Evolutionary conservation across 108 stramenopile species (phyloP).

Genomic region (Cylindrotheca fusiformis): DNA sequence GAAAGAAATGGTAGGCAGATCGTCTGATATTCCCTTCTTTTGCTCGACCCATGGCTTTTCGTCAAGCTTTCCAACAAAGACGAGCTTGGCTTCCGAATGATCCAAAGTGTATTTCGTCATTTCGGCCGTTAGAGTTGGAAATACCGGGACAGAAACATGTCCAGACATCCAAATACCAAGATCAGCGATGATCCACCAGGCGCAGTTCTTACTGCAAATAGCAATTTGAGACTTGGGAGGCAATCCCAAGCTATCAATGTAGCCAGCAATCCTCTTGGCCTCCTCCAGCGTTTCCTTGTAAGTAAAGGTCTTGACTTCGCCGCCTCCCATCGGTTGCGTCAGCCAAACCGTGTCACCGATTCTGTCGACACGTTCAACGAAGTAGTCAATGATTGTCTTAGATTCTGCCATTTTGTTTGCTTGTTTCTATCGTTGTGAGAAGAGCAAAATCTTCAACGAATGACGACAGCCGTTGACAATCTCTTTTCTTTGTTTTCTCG

Average conservation of each 20-base stretch:
- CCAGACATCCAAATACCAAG: constrained; percentile 73
- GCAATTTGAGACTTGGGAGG: constrained; percentile 60
- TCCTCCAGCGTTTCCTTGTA: constrained; percentile 62
- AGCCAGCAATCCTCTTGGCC: constrained; percentile 66
- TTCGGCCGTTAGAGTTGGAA: constrained; percentile 71
- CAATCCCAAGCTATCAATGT: constrained; percentile 54
- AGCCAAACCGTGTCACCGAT: constrained; percentile 47
- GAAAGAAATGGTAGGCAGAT: constrained; percentile 52
- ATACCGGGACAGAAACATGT: constrained; percentile 64
- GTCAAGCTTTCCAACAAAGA: constrained; percentile 81
- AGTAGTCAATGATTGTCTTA: constrained; percentile 63
- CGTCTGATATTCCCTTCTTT: constrained; percentile 66
- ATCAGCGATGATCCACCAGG: constrained; percentile 80
- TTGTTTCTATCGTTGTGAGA: no score
- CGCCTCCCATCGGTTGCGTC: constrained; percentile 72
- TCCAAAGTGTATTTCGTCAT: constrained; percentile 67
- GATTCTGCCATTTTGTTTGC: constrained; percentile 27
- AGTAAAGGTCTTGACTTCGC: constrained; percentile 48
- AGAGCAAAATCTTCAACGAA: no score
- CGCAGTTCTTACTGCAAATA: constrained; percentile 76
- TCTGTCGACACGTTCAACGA: constrained; percentile 59
- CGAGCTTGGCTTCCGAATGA: constrained; percentile 71
- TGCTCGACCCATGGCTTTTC: constrained; percentile 67
- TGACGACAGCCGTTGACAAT: no score
- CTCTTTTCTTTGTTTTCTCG: no score